phyloP scores from a whole-genome alignment of 2,329 filamentous ascomycete species.

The Hypoxylon sp. region DNA sequence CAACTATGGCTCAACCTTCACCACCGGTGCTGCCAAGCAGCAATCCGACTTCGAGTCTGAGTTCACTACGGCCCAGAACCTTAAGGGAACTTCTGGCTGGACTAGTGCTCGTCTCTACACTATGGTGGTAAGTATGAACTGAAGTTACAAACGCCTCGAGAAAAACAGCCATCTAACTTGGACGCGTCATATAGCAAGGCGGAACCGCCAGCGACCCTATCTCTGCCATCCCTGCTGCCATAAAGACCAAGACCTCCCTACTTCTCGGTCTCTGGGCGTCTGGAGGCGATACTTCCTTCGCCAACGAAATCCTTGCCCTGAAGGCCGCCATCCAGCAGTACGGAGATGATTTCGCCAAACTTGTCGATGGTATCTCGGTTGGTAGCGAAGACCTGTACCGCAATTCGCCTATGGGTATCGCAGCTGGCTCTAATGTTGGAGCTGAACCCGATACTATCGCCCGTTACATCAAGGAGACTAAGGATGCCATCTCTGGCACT shows the following conservation, averaged over 20 bases:
- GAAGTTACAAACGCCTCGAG: constrained; percentile 5
- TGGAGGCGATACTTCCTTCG: constrained; percentile 72
- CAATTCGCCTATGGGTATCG: constrained; percentile 77
- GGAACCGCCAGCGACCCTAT: constrained; percentile 71
- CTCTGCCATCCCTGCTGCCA: constrained; percentile 78
- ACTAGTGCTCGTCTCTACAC: constrained; percentile 82
- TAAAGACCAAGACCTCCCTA: constrained; percentile 82
- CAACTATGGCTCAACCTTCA: constrained; percentile 79
- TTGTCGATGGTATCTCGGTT: constrained; percentile 86
- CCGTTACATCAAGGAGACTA: constrained; percentile 79
- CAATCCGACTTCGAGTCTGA: constrained; percentile 78
- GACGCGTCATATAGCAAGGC: constrained; percentile 66
- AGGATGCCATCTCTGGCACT: constrained; percentile 74
- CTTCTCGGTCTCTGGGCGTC: constrained; percentile 90
- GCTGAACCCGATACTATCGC: constrained; percentile 73
- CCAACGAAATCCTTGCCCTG: constrained; percentile 82
- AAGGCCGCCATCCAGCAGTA: constrained; percentile 78
- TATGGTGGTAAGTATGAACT: constrained; percentile 68
- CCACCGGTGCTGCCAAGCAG: constrained; percentile 71
- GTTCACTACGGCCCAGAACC: constrained; percentile 75
- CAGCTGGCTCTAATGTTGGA: constrained; percentile 74
- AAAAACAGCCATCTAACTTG: constrained; percentile 26
- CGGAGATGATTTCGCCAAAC: constrained; percentile 73
- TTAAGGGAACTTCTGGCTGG: constrained; percentile 76
- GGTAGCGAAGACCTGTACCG: constrained; percentile 91